phyloP scores from a whole-genome alignment of 2,329 filamentous ascomycete genomes.

The Trichoderma oligosporum region DNA sequence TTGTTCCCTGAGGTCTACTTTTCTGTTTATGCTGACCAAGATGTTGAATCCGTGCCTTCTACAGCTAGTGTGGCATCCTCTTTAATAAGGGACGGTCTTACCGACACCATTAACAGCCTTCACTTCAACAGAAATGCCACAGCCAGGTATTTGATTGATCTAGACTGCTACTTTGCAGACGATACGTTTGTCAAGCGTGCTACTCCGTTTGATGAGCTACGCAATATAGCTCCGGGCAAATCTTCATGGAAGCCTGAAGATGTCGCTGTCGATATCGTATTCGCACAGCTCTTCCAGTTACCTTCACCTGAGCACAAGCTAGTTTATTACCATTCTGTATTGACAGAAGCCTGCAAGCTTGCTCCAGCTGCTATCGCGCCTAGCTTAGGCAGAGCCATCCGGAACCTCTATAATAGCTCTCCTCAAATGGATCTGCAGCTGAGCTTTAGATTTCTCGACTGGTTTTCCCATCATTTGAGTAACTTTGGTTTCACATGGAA shows the following conservation, averaged over 20 bases:
- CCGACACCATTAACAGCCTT: slow-evolving; percentile 90
- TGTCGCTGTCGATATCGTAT: slow-evolving; percentile 93
- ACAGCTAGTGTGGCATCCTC: slow-evolving; percentile 73
- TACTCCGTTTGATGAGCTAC: slow-evolving; percentile 85
- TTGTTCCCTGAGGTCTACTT: slow-evolving; percentile 92
- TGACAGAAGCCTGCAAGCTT: slow-evolving; percentile 94
- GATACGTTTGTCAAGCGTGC: slow-evolving; percentile 90
- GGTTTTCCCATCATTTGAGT: slow-evolving; percentile 96
- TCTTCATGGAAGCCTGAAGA: slow-evolving; percentile 97
- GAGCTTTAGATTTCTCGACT: slow-evolving; percentile 83
- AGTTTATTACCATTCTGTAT: slow-evolving; percentile 92
- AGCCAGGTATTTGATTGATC: slow-evolving; percentile 84
- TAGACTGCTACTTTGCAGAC: slow-evolving; percentile 90
- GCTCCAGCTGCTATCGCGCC: slow-evolving; percentile 95
- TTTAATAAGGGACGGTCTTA: slow-evolving; percentile 76
- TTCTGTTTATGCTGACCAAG: slow-evolving; percentile 85
- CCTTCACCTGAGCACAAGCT: slow-evolving; percentile 87
- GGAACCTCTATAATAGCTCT: slow-evolving; percentile 80
- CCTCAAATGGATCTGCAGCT: slow-evolving; percentile 84
- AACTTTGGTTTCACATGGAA: slow-evolving; percentile 99
- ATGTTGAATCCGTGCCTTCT: slow-evolving; percentile 82
- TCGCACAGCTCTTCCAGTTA: slow-evolving; percentile 88
- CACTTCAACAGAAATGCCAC: slow-evolving; percentile 87
- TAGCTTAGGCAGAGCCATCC: slow-evolving; percentile 86
- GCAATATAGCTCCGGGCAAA: slow-evolving; percentile 59